These are phyloP conservation scores for Dictyophora rubrovolvata DNA, from an alignment of 768 basidiomycete genomes.

Conservation along the genomic window DNA sequence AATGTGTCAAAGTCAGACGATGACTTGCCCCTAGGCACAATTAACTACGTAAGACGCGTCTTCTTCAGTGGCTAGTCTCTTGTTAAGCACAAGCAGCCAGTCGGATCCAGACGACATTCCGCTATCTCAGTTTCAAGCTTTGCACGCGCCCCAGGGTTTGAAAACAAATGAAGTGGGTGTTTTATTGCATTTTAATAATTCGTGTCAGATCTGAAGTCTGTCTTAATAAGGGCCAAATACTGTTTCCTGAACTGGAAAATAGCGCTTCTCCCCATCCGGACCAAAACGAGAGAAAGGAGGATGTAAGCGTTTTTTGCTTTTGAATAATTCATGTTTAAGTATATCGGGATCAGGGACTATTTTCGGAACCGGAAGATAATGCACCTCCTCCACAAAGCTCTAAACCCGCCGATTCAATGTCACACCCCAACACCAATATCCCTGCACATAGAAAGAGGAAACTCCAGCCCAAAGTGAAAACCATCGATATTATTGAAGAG, in stretches of 20 bases:
- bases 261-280: too few relatives aligned
- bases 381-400: constrained; percentile 34
- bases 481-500: background rate
- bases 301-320: constrained; percentile 18
- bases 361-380: constrained; percentile 36
- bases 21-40: background rate
- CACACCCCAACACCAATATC: too few relatives aligned
- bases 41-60: background rate
- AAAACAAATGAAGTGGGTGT: constrained; percentile 22
- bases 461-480: constrained; percentile 2
- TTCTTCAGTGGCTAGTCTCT: background rate
- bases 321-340: constrained; percentile 29
- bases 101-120: constrained; percentile 5
- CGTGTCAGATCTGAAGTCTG: too few relatives aligned
- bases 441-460: constrained; percentile 1
- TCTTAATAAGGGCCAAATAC: too few relatives aligned
- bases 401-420: constrained; percentile 14
- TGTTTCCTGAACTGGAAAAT: too few relatives aligned
- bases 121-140: background rate
- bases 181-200: too few relatives aligned
- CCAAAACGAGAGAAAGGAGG: too few relatives aligned
- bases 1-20: background rate
- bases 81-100: background rate
- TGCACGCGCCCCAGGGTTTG: constrained; percentile 6
- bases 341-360: constrained; percentile 42